Conservation (phyloP, 441 rosid genomes). For the Omphalea diandra region DNA sequence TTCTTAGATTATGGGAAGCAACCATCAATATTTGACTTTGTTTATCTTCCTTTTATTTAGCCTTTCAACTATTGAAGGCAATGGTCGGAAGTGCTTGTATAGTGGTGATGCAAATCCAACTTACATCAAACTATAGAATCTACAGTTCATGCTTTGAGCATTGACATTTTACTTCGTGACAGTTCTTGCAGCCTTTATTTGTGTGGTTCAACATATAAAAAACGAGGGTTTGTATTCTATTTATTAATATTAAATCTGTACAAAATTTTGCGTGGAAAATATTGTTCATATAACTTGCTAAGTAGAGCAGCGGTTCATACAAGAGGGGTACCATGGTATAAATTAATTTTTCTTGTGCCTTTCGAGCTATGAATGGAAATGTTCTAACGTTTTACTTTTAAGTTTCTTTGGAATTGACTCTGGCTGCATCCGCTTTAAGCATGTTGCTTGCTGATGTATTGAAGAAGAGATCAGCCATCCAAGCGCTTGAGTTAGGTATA, state of each 20-base stretch:
- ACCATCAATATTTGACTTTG: constrained; percentile 73
- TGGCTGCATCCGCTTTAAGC: too few relatives aligned
- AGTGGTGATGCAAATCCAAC: neutral
- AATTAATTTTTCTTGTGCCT: too few relatives aligned
- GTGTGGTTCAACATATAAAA: neutral
- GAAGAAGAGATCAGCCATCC: too few relatives aligned
- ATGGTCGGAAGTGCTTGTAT: neutral
- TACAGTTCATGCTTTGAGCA: neutral
- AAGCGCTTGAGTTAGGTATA: too few relatives aligned
- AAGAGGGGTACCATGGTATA: too few relatives aligned
- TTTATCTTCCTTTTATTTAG: neutral
- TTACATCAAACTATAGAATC: neutral
- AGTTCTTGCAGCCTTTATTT: neutral
- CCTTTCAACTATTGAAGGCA: neutral
- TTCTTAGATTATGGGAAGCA: constrained; percentile 97
- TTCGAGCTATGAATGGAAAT: too few relatives aligned
- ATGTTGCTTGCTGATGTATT: too few relatives aligned
- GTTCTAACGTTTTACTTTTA: too few relatives aligned
- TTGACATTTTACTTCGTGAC: too few relatives aligned
- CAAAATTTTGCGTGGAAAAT: neutral
- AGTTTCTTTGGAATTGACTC: too few relatives aligned
- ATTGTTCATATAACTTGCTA: too few relatives aligned
- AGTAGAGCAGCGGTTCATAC: too few relatives aligned
- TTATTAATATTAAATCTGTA: neutral
- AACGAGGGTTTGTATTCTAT: neutral